phyloP scores from a whole-genome alignment of 768 basidiomycete species.

The Lepiota venenata region DNA sequence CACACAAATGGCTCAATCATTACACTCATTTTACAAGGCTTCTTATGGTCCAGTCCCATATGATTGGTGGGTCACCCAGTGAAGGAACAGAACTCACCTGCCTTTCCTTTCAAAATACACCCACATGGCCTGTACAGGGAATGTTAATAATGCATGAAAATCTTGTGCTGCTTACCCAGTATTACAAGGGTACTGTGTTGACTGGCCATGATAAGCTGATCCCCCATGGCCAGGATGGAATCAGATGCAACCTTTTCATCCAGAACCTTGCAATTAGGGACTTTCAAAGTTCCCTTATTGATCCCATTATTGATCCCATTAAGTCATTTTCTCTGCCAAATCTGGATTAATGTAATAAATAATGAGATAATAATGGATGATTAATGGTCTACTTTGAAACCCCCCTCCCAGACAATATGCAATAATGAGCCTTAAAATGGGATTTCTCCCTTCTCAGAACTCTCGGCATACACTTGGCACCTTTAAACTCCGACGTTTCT shows the following conservation, averaged over 20 bases:
- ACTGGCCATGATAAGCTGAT: slow-evolving; percentile 20
- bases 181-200: slow-evolving; percentile 16
- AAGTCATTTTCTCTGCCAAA: no score
- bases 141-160: slow-evolving; percentile 16
- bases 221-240: slow-evolving; percentile 21
- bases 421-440: no score
- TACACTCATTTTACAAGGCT: slow-evolving; percentile 11
- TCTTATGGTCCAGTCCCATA: background rate
- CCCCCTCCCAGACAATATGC: no score
- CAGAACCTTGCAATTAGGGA: no score
- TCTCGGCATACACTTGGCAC: no score
- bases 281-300: no score
- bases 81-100: slow-evolving; percentile 13
- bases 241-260: slow-evolving; percentile 21
- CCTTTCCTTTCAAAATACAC: slow-evolving; percentile 12
- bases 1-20: slow-evolving; percentile 6
- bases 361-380: no score
- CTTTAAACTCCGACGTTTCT: no score
- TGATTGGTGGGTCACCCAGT: slow-evolving; percentile 16
- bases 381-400: no score
- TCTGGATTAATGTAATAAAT: no score
- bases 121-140: slow-evolving; percentile 5
- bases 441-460: no score
- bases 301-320: no score
- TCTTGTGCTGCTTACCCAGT: slow-evolving; percentile 14